Evolutionary conservation across 2,329 filamentous ascomycete genomes (phyloP), one percentile per base, ranked within the genome.

Genomic region (Pestalotiopsis sp.): DNA sequence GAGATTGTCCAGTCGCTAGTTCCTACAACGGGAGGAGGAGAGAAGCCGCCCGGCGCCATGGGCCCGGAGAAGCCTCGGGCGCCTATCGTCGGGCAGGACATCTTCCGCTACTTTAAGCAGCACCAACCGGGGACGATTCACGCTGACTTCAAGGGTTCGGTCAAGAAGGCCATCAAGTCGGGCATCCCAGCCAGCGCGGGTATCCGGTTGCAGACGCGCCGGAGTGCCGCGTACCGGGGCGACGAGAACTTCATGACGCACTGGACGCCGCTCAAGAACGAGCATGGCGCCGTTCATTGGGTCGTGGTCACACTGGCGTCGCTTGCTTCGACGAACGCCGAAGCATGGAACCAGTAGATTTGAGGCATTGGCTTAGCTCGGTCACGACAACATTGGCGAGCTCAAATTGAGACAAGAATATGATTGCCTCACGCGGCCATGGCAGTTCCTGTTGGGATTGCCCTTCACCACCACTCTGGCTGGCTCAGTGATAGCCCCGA

Each of bases 111-210:
- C 67, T 68, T 76, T 25, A 70, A 72, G 56, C 71, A 72, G 66
- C 74, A 76, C 68, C 38, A 49, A 39, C 75, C 73, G 70, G 52
- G 74, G 14, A 66, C 67, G 7, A 68, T 69, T 12, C 71, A 74
- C 62, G 65, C 69, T 7, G 75, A 75, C 38, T 74, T 72, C 69
- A 75, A 75, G 71, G 25, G 63, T 9, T 67, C 72, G 3, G 73
- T 76, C 3, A 70, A 71, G 2, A 67, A 61, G 58, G 61, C 65
- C 65, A 41, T 69, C 36, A 65, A 59, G 45, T 73, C 72, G 27
- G 80, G 81, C 65, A 73, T 73, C 27, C 80, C 82, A n/a, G 72
- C 77, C 65, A 75, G 74, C 45, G 68, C 73, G 2, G 72, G 74
- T 23, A 58, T 77, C 23, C 74, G 75, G 4, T 68, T 77, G 27